Base-by-base conservation (phyloP, 371 early-diverging fungal genomes). In the Haplosporangium sp. region DNA sequence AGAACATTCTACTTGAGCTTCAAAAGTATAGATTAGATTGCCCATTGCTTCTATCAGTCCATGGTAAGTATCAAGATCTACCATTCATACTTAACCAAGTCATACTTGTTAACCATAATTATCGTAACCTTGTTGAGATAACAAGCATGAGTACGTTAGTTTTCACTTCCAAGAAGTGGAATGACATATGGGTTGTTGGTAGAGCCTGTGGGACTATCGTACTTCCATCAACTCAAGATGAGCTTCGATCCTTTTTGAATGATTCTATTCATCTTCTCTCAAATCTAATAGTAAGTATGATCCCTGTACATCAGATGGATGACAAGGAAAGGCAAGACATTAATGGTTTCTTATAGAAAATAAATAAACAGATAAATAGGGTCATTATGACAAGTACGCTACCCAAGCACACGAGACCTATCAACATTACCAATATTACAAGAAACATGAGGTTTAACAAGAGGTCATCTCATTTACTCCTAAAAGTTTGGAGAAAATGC, bases 21-120 rank as follows among this genome's bases (percentile, higher is more conserved):
- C 65, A 65, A 35, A 74, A 69, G 60, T 65, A 65, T 57, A 56
- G 53, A 27, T 20, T 74, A 13, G 69, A 65, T 17, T 74, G 59
- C 40, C 65, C 50, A 3, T 52, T 34, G n/a, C 53, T 74, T n/a
- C 42, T 69, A 2, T 56, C 19, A 8, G 47, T 68, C 13, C 69
- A 74, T 48, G 67, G 67, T 65, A 71, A 53, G 40, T 15, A 55
- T 15, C 48, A 65, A 38, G 39, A 20, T 37, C 27, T 6, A 1
- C 1, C 13, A 20, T 40, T 17, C 0, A 4, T 15, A 8, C 4
- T 7, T 58, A 27, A n/a, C 17, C 10, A 38, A 15, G 39, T 39
- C 3, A 38, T 11, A 59, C 1, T 6, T n/a, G 8, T 17, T 0
- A 6, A 17, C 3, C 1, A 59, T 39, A 38, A 9, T 38, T 59